A percentile compares a stretch with the other conserved stretches of the same genome.
Evolutionary conservation across 108 stramenopile species (phyloP).

Genomic region (Skeletonema grethae): DNA sequence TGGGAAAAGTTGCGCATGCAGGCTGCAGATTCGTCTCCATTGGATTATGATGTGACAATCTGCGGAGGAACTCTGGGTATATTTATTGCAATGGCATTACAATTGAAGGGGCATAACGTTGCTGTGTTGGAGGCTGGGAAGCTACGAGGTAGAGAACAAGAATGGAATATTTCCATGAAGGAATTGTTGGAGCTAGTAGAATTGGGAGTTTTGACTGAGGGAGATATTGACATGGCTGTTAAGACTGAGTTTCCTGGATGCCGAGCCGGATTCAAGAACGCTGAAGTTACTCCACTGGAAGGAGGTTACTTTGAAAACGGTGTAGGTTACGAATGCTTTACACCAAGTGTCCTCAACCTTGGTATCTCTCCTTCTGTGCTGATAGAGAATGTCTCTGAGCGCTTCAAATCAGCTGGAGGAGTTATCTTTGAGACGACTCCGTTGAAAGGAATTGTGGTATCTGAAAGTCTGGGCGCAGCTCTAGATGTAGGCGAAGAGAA

Average conservation of each 20-base stretch:
- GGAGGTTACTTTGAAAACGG: conserved; percentile 81
- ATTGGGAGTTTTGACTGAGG: conserved; percentile 73
- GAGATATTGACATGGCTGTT: conserved; percentile 78
- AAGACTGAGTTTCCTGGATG: conserved; percentile 82
- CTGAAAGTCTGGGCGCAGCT: conserved; percentile 71
- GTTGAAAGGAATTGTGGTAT: conserved; percentile 70
- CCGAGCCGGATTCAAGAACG: conserved; percentile 76
- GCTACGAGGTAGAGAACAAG: conserved; percentile 87
- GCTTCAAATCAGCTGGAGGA: conserved; percentile 66
- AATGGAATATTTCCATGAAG: conserved; percentile 93
- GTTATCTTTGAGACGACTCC: conserved; percentile 63
- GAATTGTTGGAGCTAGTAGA: conserved; percentile 82
- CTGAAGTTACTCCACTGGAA: conserved; percentile 67
- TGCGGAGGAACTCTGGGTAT: conserved; percentile 95
- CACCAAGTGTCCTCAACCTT: conserved; percentile 79
- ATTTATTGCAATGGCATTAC: conserved; percentile 87
- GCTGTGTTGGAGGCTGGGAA: conserved; percentile 84
- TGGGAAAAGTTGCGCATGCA: conserved; percentile 69
- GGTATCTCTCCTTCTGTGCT: conserved; percentile 72
- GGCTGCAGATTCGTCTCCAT: conserved; percentile 11
- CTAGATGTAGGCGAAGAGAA: conserved; percentile 69
- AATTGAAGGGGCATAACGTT: conserved; percentile 72
- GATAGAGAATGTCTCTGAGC: conserved; percentile 58
- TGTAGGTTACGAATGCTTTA: conserved; percentile 75
- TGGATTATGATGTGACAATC: conserved; percentile 85